Base-by-base conservation (phyloP, 2,329 filamentous ascomycete species). In the Penicillium sp. region DNA sequence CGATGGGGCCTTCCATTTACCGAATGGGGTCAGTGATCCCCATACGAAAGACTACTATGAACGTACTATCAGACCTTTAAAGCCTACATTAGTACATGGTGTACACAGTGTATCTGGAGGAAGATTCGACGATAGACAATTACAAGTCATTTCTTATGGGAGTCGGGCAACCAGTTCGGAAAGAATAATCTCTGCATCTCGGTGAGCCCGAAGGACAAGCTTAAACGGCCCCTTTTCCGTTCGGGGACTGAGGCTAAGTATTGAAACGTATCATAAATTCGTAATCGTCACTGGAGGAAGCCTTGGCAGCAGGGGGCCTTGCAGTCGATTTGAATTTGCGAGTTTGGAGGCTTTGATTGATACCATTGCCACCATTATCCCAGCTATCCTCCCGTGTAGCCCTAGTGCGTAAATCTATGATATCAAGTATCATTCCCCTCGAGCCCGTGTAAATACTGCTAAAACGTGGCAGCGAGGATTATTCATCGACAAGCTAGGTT, bases 261-360 rank as follows among this genome's bases (percentile, higher is more conserved):
- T 51, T 35, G 49, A 35, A 22, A 35, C 49, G 7, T 37, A 37
- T 15, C 19, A 10, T 24, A 12, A 19, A 12, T 15, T 6, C 12
- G 24, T n/a, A 26, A 26, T 35, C n/a, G 30, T 51, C 6, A 4
- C n/a, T 6, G 13, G 22, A 22, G 3, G 28, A 4, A 35, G 9
- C 15, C 49, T 51, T 51, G 49, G 49, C 49, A 51, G 49, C 49
- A 51, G 30, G 28, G 28, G 49, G 28, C 28, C 28, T 35, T 13
- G 9, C 17, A 12, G 28, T 35, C 12, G 28, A 22, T 22, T 15
- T 15, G n/a, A 19, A 24, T 17, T 13, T 35, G 49, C 3, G 26
- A 28, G 13, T 47, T 17, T 6, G 44, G n/a, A 2, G 44, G 22
- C 24, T 17, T 10, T 28, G 13, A 47, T 9, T 17, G 24, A 10